Evolutionary conservation across 768 basidiomycete species (phyloP), one percentile per base, ranked within the genome.

Genomic region (Candolleomyces aberdarensis): DNA sequence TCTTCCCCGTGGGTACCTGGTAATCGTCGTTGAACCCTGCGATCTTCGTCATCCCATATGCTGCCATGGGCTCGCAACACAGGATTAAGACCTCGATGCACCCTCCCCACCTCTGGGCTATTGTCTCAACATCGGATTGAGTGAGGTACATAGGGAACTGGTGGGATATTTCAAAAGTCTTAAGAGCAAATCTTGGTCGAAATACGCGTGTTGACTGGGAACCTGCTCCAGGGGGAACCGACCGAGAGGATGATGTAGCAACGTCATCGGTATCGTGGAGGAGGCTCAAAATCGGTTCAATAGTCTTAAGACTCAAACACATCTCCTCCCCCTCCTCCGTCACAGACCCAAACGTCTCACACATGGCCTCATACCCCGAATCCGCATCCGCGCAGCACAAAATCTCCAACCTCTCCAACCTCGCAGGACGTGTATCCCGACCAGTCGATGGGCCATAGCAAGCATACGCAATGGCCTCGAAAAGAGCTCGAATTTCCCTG

Each of bases 81-180:
- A 82, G 64, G 17, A 74, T 61, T 40, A 82, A 72, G 41, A 54
- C 67, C 58, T 79, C 76, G 3, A 79, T 61, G 14, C 74, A 71
- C 5, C 78, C 78, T 57, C 56, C 56, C 78, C 80, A 82, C 20
- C 70, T 68, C 36, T 62, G 63, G 3, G 80, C 80, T 1, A 82
- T 69, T 15, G 73, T 70, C 31, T 81, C 78, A 20, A 82, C 59
- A 19, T 82, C 76, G 40, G 72, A 74, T 3, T 72, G 73, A 4
- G 70, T 67, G 58, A 82, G 63, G 51, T 68, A 64, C 14, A 76
- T 31, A 6, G 73, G 72, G 44, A 66, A 68, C 13, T 70, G 71
- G 48, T 76, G 75, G 17, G 69, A 66, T 29, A 75, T 50, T 51
- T 75, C 72, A 51, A 75, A 69, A 3, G 68, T 66, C 5, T 61